A percentile compares a stretch with the other conserved stretches of the same genome.
Evolutionary conservation across 495 filamentous ascomycete genomes (phyloP).

Genomic region (Bacidia rubella): DNA sequence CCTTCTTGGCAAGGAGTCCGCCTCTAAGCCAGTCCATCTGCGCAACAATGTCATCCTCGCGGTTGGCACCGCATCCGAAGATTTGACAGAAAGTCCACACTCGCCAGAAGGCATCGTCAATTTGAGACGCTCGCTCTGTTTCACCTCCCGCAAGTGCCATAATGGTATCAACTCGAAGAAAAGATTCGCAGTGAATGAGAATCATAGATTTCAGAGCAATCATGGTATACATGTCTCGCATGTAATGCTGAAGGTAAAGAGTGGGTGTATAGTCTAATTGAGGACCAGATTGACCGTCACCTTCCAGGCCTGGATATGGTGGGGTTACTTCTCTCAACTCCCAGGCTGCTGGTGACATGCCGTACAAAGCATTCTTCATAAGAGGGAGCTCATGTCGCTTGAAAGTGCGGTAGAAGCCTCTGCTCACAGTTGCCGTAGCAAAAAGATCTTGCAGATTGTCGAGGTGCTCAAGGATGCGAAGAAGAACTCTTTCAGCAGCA

Average conservation of each 20-base stretch:
- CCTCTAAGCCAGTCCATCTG: constrained; percentile 55
- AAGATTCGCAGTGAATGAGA: constrained; percentile 42
- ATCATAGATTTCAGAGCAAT: constrained; percentile 47
- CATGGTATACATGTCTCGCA: constrained; percentile 44
- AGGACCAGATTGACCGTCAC: constrained; percentile 31
- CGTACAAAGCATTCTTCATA: constrained; percentile 40
- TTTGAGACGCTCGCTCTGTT: constrained; percentile 33
- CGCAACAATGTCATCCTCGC: constrained; percentile 48
- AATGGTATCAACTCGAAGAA: constrained; percentile 45
- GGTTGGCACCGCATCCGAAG: constrained; percentile 44
- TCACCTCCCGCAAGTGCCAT: constrained; percentile 40
- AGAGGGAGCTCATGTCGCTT: constrained; percentile 45
- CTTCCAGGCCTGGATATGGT: constrained; percentile 35
- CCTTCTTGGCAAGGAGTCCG: constrained; percentile 35
- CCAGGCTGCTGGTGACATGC: constrained; percentile 50
- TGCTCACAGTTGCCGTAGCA: constrained; percentile 39
- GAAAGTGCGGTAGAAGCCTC: constrained; percentile 46
- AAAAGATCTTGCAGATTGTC: constrained; percentile 45
- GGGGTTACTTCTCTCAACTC: constrained; percentile 51
- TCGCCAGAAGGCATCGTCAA: constrained; percentile 56
- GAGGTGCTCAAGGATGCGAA: constrained; percentile 37
- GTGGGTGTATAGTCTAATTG: constrained; percentile 44
- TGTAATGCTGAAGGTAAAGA: constrained; percentile 42
- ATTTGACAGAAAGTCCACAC: constrained; percentile 60
- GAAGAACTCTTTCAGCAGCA: constrained; percentile 35